Evolutionary conservation across 768 basidiomycete genomes (phyloP).

Genomic region (Tulasnella sp.): DNA sequence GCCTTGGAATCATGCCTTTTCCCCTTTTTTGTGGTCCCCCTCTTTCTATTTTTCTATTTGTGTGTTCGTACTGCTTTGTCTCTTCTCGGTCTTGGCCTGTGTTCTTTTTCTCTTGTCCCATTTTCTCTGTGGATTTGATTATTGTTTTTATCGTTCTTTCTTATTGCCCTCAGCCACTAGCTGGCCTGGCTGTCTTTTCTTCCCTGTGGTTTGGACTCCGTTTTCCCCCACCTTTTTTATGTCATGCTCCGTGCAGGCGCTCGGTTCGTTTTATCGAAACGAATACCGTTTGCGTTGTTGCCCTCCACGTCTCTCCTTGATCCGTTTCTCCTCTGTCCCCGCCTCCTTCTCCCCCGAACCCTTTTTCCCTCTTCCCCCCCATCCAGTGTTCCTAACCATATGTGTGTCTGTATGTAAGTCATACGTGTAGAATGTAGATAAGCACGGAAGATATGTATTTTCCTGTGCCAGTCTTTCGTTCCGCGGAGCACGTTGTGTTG

Average conservation of each 20-base stretch:
- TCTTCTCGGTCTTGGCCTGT: not conserved
- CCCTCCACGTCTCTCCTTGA: not conserved
- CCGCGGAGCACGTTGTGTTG: not conserved
- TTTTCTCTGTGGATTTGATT: constrained; percentile 6
- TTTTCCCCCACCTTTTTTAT: not conserved
- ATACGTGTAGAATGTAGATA: constrained; percentile 8
- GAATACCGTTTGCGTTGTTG: not conserved
- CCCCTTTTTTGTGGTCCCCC: not conserved
- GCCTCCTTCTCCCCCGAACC: not conserved
- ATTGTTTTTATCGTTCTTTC: constrained; percentile 10
- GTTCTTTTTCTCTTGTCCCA: not conserved
- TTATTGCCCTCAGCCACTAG: constrained; percentile 11
- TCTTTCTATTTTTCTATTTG: not conserved
- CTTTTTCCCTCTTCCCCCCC: not conserved
- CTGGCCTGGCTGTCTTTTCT: not conserved
- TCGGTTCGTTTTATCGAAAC: not conserved
- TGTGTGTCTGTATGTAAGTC: not conserved
- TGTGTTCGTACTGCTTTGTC: constrained; percentile 5
- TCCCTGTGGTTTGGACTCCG: not conserved
- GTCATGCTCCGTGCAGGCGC: not conserved
- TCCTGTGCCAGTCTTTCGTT: not conserved
- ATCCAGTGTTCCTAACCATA: not conserved
- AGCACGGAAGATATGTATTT: not conserved
- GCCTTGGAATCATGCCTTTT: not conserved
- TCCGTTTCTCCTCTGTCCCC: not conserved